A percentile compares a stretch with the other conserved stretches of the same genome.
Conservation (phyloP, 805 yeast species). For the Saccharomycopsis fodiens region DNA sequence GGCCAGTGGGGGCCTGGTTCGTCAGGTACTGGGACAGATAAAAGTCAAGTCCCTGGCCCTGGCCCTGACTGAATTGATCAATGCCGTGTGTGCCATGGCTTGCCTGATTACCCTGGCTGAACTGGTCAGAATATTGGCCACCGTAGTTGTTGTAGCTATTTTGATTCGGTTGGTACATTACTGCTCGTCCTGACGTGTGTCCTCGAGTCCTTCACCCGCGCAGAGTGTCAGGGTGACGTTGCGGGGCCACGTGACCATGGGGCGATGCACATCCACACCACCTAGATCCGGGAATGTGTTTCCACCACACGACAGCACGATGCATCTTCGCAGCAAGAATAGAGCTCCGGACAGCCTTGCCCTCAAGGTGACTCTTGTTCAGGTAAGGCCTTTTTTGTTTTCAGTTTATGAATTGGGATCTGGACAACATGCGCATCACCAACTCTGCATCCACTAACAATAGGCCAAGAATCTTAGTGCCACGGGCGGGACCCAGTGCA, state of each 20-base stretch:
- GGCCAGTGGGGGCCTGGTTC: slow-evolving; percentile 3
- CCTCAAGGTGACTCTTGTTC: slow-evolving; percentile 5
- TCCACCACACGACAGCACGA: not conserved
- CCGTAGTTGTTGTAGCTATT: slow-evolving; percentile 5
- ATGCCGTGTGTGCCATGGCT: not conserved
- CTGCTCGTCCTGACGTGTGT: no score
- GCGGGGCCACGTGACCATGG: not conserved
- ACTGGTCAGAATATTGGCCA: slow-evolving; percentile 2
- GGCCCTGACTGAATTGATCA: not conserved
- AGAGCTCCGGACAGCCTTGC: slow-evolving; percentile 1
- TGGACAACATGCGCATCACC: not conserved
- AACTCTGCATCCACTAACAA: no score
- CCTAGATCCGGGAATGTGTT: not conserved
- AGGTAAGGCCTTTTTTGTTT: slow-evolving; percentile 1
- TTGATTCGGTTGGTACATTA: slow-evolving; percentile 17
- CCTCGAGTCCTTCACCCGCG: no score
- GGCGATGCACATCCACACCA: no score
- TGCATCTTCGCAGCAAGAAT: not conserved
- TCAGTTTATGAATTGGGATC: not conserved
- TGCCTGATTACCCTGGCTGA: slow-evolving; percentile 2
- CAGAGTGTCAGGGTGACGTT: no score
- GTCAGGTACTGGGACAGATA: slow-evolving; percentile 14
- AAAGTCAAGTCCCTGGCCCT: slow-evolving; percentile 15
- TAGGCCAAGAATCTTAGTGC: slow-evolving; percentile 9
- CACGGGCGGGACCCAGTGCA: not conserved